Evolutionary conservation across 345 rosid genomes (phyloP), one percentile per base, ranked within the genome.

Genomic region (Euphorbia peplus): DNA sequence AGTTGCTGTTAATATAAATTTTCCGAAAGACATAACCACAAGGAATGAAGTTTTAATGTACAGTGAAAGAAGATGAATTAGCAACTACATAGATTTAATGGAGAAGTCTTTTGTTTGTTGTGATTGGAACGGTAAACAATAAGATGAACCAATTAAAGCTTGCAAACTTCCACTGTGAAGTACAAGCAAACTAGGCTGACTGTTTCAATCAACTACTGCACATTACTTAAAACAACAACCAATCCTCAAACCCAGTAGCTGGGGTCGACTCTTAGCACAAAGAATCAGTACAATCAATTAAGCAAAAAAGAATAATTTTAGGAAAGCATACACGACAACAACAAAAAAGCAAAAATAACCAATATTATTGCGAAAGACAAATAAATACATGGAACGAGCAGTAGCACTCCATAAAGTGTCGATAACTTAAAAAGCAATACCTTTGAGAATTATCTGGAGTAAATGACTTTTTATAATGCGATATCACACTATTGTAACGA

Each of bases 401-500:
- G 22, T 2, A 1, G 13, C 63, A 29, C 19, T 50, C 11, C 26
- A 39, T 13, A n/a, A 35, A 50, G 4, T 18, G 39, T 19, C n/a
- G 44, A 44, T 19, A 44, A 44, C 57, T 5, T 26, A 28, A 24
- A 53, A 53, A 32, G 14, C 5, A 73, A 60, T 44, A 92, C 99
- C 98, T 87, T 79, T 92, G 98, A 51, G 89, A 80, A 84, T 88
- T 90, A 76, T 92, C 98, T 77, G 85, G 99, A 72, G 87, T 86
- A 79, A 88, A 92, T 70, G 98, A 95, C 80, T 92, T 95, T 75
- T 93, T 86, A 79, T 95, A 92, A 81, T 95, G 92, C 74, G 78
- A 46, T 60, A 95, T 90, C 69, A 90, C 98, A 73, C 75, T 87
- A 53, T 75, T 83, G 80, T 90, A 95, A 30, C 95, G 89, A 71